A percentile compares a stretch with the other conserved stretches of the same genome.
phyloP scores from a whole-genome alignment of 2,329 filamentous ascomycete species.

The Colletotrichum sp. region DNA sequence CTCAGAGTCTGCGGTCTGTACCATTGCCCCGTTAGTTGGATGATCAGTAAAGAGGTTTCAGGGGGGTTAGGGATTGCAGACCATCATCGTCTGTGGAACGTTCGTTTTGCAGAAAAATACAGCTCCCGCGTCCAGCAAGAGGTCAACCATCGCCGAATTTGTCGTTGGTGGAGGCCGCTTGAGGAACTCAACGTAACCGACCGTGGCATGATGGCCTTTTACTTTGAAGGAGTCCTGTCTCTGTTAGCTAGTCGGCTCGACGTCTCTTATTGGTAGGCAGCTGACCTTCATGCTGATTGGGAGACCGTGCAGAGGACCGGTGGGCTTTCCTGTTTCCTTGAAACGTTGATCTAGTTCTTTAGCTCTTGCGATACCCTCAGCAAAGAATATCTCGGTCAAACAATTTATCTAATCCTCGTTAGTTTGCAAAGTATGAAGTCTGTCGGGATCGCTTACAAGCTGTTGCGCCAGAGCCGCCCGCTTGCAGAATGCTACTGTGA shows the following conservation, averaged over 20 bases:
- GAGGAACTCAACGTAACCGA: conserved; percentile 62
- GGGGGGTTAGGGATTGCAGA: conserved; percentile 3
- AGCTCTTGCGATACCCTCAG: conserved; percentile 49
- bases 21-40: not conserved
- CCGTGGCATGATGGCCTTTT: conserved; percentile 53
- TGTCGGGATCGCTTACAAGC: not conserved
- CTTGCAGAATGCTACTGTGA: conserved; percentile 30
- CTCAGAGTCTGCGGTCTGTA: conserved; percentile 66
- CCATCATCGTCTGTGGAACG: conserved; percentile 62
- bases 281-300: conserved; percentile 45
- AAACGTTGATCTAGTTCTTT: conserved; percentile 49
- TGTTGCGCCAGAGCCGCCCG: conserved; percentile 32
- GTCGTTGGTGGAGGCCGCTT: conserved; percentile 52
- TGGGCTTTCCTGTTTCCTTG: conserved; percentile 38
- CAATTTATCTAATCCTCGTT: conserved; percentile 34
- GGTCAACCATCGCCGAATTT: conserved; percentile 62
- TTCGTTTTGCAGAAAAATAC: conserved; percentile 76
- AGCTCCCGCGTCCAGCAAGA: conserved; percentile 65
- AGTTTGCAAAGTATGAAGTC: not conserved
- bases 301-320: conserved; percentile 68
- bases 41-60: no score
- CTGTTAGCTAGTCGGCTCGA: conserved; percentile 25
- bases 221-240: conserved; percentile 66
- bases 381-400: conserved; percentile 55
- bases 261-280: not conserved